Percentiles rank a stretch among this genome's conserved stretches.
Conservation (phyloP, 1,284 basidiomycete genomes). For the Apiotrichum sp. region DNA sequence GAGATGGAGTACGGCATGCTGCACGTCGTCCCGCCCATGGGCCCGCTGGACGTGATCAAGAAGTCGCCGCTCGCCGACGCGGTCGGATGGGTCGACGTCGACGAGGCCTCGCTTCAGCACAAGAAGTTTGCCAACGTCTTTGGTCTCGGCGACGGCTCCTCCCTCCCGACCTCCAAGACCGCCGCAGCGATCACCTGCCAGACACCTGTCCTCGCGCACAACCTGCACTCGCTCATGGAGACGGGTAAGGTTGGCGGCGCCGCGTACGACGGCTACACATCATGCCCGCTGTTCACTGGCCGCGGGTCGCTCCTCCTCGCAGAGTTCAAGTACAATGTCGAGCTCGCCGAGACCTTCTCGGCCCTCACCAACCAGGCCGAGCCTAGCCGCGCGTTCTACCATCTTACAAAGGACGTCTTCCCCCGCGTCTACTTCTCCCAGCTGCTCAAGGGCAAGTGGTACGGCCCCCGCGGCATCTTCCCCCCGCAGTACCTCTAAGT, state of each 20-base stretch:
- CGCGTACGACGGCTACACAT: slow-evolving; percentile 70
- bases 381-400: slow-evolving; percentile 66
- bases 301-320: slow-evolving; percentile 68
- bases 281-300: slow-evolving; percentile 45
- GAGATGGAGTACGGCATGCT: slow-evolving; percentile 74
- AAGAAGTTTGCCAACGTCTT: slow-evolving; percentile 78
- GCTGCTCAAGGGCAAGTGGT: slow-evolving; percentile 60
- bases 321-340: slow-evolving; percentile 74
- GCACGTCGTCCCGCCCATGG: slow-evolving; percentile 88
- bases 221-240: slow-evolving; percentile 68
- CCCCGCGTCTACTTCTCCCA: slow-evolving; percentile 80
- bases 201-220: slow-evolving; percentile 84
- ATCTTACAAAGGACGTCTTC: slow-evolving; percentile 86
- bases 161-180: slow-evolving; percentile 90
- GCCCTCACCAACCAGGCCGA: slow-evolving; percentile 62
- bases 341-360: slow-evolving; percentile 80
- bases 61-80: slow-evolving; percentile 67
- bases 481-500: slow-evolving; percentile 31
- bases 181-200: slow-evolving; percentile 89
- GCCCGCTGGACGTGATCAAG: slow-evolving; percentile 77
- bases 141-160: slow-evolving; percentile 82
- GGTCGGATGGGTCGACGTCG: slow-evolving; percentile 81
- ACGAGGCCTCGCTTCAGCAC: slow-evolving; percentile 73
- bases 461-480: slow-evolving; percentile 42
- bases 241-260: slow-evolving; percentile 64